Base-by-base conservation (phyloP, 768 basidiomycete genomes). In the Rhodotorula babjevae region DNA sequence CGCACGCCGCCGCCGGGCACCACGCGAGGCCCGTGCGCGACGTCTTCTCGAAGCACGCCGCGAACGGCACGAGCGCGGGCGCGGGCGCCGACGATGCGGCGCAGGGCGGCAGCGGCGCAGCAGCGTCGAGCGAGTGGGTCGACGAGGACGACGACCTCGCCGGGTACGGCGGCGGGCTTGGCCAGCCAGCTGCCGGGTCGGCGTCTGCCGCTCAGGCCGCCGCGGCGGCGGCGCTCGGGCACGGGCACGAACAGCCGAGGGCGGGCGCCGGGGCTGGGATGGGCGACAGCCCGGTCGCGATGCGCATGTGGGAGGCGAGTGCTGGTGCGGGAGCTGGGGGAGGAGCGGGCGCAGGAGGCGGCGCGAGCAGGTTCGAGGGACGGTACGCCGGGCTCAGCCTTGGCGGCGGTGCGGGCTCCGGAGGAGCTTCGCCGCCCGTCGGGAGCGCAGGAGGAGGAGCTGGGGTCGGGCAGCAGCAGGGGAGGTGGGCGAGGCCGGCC, bases 111-210 rank as follows among this genome's bases (percentile, higher is more conserved):
- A 46, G 18, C 12, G 44, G 44, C 12, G 44, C 27, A 47, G 49
- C 58, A 49, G 44, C 49, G 49, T 10, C 49, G 49, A 18, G 49
- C 25, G 72, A 73, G 9, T 74, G 73, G 73, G 36, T 74, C 58
- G 73, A 74, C 68, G 73, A 74, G 11, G 69, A 68, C 25, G 69
- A 70, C 55, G 72, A 74, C 33, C 46, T 69, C 12, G 65, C 56
- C 0, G 65, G 73, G 23, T 77, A 74, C 65, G 69, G 64, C 11
- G 76, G 78, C 6, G 78, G 78, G 12, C 69, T 77, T 3, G 78
- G 78, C 0, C 78, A 77, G 53, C 47, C 15, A 40, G 18, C 29
- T 4, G 49, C 19, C 25, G 50, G 15, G 4, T 47, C 57, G 10
- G 8, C 47, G 14, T 1, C 58, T 7, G 23, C 33, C 46, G 25